Percentiles rank a stretch among this genome's conserved stretches.
These are phyloP conservation scores for Pseudofabraea citricarpa DNA, from an alignment of 2,329 filamentous ascomycete species.

Conservation along the genomic window DNA sequence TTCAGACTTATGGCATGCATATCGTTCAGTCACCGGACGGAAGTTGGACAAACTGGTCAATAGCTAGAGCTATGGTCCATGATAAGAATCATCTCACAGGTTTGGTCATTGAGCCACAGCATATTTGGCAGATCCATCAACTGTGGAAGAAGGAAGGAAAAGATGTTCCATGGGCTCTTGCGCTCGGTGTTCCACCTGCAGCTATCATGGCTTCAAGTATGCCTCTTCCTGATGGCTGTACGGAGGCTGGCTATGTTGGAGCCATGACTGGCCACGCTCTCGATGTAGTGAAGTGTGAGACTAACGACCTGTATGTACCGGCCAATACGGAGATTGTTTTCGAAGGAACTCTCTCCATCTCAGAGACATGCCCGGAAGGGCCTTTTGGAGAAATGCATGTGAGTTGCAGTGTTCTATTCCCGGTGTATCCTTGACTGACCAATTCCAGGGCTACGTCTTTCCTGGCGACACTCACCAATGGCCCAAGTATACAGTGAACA, in stretches of 20 bases:
- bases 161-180: slow-evolving; percentile 42
- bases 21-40: slow-evolving; percentile 39
- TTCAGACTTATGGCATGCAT: slow-evolving; percentile 46
- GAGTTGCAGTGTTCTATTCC: background rate
- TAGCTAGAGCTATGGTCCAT: slow-evolving; percentile 41
- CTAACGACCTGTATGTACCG: slow-evolving; percentile 42
- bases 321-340: slow-evolving; percentile 46
- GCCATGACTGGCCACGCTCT: slow-evolving; percentile 38
- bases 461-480: slow-evolving; percentile 32
- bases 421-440: background rate
- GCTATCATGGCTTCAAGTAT: slow-evolving; percentile 43
- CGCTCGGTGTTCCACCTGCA: slow-evolving; percentile 43
- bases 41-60: slow-evolving; percentile 43
- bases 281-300: slow-evolving; percentile 48
- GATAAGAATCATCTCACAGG: slow-evolving; percentile 36
- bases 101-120: slow-evolving; percentile 39
- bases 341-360: slow-evolving; percentile 41
- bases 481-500: slow-evolving; percentile 38
- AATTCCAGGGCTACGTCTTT: slow-evolving; percentile 34
- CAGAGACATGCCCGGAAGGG: slow-evolving; percentile 38
- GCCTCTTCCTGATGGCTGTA: slow-evolving; percentile 43
- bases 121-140: slow-evolving; percentile 40
- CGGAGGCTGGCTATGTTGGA: slow-evolving; percentile 44
- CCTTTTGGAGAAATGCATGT: slow-evolving; percentile 43
- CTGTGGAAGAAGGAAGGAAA: slow-evolving; percentile 40